A percentile compares a stretch with the other conserved stretches of the same genome.
phyloP scores from a whole-genome alignment of 2,329 filamentous ascomycete genomes.

The Colletotrichum lindemuthianum region DNA sequence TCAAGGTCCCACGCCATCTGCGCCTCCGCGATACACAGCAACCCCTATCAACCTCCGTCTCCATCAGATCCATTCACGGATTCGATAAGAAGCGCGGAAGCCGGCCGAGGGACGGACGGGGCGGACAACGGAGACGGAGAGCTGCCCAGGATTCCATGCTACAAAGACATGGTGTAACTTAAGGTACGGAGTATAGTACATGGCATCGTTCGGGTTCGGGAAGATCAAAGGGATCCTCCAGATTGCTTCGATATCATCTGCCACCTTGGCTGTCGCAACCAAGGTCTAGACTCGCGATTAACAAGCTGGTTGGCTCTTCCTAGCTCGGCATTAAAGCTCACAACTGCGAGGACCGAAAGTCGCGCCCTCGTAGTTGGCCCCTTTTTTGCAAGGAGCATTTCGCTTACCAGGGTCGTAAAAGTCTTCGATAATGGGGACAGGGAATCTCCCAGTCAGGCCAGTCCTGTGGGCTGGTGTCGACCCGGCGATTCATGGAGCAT shows the following conservation, averaged over 20 bases:
- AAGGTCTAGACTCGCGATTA: no score
- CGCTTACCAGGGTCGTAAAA: conserved; percentile 7
- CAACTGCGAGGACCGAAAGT: conserved; percentile 10
- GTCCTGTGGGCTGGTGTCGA: background rate
- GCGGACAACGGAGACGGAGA: background rate
- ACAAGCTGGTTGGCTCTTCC: no score
- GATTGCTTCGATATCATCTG: conserved; percentile 16
- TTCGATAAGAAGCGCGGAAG: background rate
- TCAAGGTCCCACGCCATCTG: background rate
- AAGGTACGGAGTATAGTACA: no score
- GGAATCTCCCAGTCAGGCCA: background rate
- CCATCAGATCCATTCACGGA: no score
- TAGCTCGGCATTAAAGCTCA: background rate
- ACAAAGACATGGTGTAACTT: no score
- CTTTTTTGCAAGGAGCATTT: conserved; percentile 12
- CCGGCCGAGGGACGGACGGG: background rate
- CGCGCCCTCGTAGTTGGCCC: background rate
- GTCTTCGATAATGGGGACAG: background rate
- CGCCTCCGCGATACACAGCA: background rate
- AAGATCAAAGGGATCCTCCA: background rate
- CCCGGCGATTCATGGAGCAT: conserved; percentile 7
- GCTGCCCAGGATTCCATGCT: background rate
- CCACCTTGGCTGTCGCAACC: background rate
- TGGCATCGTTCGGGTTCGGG: conserved; percentile 2
- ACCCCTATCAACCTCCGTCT: background rate